Percentiles rank a stretch among this genome's conserved stretches.
phyloP scores from a whole-genome alignment of 192 early-diverging fungal species.

The Linnemannia exigua region DNA sequence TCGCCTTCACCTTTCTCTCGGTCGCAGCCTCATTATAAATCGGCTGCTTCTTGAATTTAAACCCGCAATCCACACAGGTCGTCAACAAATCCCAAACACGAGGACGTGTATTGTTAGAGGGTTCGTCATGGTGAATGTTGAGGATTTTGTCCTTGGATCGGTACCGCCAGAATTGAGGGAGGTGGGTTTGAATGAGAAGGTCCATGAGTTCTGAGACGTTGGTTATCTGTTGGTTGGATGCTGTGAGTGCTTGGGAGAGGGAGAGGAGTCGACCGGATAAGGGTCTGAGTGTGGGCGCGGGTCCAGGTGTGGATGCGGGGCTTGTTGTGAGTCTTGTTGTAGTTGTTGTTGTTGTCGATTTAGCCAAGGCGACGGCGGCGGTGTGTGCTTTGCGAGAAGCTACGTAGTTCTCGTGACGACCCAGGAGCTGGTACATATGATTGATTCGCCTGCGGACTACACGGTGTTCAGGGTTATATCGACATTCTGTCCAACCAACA shows the following conservation, averaged over 20 bases:
- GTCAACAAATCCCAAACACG: not conserved
- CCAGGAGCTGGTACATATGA: not conserved
- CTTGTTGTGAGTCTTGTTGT: too few relatives aligned
- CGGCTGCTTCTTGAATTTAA: conserved; percentile 16
- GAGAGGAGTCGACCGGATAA: not conserved
- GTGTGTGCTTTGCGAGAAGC: too few relatives aligned
- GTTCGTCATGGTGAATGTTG: not conserved
- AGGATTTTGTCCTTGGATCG: not conserved
- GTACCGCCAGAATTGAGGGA: conserved; percentile 27
- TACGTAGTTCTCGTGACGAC: not conserved
- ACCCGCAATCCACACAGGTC: conserved; percentile 41
- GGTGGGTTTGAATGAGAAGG: conserved; percentile 5
- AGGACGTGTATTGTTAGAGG: conserved; percentile 8
- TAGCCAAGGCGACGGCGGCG: too few relatives aligned
- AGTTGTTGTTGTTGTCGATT: too few relatives aligned
- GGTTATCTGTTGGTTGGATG: not conserved
- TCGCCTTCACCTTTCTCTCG: not conserved
- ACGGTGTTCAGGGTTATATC: conserved; percentile 15
- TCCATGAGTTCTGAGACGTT: conserved; percentile 19
- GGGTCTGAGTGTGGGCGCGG: too few relatives aligned
- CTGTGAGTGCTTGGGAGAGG: not conserved
- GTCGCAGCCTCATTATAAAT: conserved; percentile 8
- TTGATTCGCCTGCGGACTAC: conserved; percentile 5
- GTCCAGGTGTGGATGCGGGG: too few relatives aligned
- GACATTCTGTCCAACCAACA: not conserved